Base-by-base conservation (phyloP, 169 alveolate species). In the Plasmodium inui region DNA sequence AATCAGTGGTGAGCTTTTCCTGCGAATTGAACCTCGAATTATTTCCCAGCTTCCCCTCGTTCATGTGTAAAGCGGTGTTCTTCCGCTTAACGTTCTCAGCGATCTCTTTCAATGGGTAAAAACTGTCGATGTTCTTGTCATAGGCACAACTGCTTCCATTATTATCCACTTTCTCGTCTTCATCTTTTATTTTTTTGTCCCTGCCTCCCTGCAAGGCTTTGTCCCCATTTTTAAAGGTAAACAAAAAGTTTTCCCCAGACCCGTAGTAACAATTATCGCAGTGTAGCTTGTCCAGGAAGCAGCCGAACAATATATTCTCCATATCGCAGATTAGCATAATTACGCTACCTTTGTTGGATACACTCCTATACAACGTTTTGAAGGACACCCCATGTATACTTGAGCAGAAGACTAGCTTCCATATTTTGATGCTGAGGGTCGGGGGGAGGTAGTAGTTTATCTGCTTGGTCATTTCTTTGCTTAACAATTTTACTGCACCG, bases 161-260 rank as follows among this genome's bases (percentile, higher is more conserved):
- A 30, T 32, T 70, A 55, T 76, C 6, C 41, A 22, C 37, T 0
- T 10, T 28, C 34, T 55, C n/a, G 6, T 44, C 61, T 76, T 74
- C 32, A 0, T 86, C 79, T 37, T 8, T 41, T 26, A 0, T n/a
- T 8, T 53, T 70, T 22, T 78, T 83, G 4, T 41, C 80, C 34
- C 73, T 41, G 0, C 14, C 7, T 73, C 85, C 93, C n/a, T 67
- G 26, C 71, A 39, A 19, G 32, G 34, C 73, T 9, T 50, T 32
- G 3, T 78, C 37, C 44, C 53, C 70, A 22, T 84, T 32, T 79
- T 83, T 92, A 83, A 96, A 96, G 67, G 96, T 96, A 94, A 96
- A 96, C 71, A 96, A 97, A 86, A 97, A 97, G 90, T 97, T 97
- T 70, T 97, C 98, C 32, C 97, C 98, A 22, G 98, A 95, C 26